Percentiles rank a stretch among this genome's conserved stretches.
Conservation (phyloP, 192 early-diverging fungal species). For the Linderina pennispora region DNA sequence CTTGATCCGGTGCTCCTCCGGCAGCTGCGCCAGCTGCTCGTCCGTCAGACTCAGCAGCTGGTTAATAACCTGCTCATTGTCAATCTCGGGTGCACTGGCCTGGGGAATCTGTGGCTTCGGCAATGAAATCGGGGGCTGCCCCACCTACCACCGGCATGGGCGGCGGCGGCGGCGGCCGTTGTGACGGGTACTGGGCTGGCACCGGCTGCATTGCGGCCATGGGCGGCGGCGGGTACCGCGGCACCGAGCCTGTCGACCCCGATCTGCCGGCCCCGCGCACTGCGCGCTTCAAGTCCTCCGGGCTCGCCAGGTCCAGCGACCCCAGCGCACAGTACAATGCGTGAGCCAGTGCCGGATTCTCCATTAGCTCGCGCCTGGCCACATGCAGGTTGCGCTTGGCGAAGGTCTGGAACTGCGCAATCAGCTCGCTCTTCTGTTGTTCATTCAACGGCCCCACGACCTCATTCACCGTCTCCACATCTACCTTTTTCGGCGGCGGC, state of each 20-base stretch:
- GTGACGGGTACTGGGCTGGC: too few species aligned
- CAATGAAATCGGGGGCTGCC: not conserved
- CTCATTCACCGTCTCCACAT: conserved; percentile 9
- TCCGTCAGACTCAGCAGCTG: conserved; percentile 77
- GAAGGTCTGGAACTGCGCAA: conserved; percentile 31
- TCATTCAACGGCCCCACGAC: conserved; percentile 17
- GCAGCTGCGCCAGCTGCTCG: conserved; percentile 73
- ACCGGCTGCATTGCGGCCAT: too few species aligned
- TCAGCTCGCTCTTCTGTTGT: conserved; percentile 1
- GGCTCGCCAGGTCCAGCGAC: conserved; percentile 7
- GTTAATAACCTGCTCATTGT: conserved; percentile 62
- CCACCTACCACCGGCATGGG: conserved; percentile 1
- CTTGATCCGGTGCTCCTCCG: conserved; percentile 69
- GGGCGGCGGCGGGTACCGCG: not conserved
- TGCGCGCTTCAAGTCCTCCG: conserved; percentile 58
- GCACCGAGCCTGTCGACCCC: conserved; percentile 14
- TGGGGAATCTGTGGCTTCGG: conserved; percentile 2
- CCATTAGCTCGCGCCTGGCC: conserved; percentile 22
- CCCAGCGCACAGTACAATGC: conserved; percentile 15
- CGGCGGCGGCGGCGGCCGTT: too few species aligned
- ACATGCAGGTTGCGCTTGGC: conserved; percentile 14
- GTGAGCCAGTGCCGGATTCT: conserved; percentile 28
- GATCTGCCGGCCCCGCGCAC: conserved; percentile 16
- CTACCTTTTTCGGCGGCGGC: conserved; percentile 10
- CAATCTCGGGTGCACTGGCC: conserved; percentile 1